Conservation (phyloP, 78 protist genomes). For the Pelomyxa schiedti region DNA sequence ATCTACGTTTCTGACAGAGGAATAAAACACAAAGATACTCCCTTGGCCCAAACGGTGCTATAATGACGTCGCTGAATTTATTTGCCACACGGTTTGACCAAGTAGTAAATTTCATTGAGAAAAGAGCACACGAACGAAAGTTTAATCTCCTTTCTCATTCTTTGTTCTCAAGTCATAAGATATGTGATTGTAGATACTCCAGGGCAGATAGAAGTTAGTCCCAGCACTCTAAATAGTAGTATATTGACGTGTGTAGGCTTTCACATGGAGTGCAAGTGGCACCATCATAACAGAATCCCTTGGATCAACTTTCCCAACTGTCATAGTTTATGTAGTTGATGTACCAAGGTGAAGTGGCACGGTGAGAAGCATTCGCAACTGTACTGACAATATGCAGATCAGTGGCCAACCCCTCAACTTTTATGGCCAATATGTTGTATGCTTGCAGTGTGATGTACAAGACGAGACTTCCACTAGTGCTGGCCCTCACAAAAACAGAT, state of each 20-base stretch:
- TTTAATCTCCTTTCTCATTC: constrained; percentile 4
- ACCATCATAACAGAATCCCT: constrained; percentile 80
- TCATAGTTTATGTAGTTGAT: constrained; percentile 84
- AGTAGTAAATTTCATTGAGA: constrained; percentile 69
- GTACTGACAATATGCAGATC: too few species aligned
- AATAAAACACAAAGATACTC: constrained; percentile 19
- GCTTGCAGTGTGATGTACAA: constrained; percentile 89
- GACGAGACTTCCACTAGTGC: constrained; percentile 77
- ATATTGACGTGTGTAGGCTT: constrained; percentile 22
- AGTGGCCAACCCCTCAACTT: constrained; percentile 74
- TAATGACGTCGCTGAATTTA: constrained; percentile 90
- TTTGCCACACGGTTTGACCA: constrained; percentile 88
- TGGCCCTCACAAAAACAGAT: constrained; percentile 89
- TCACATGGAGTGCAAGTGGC: constrained; percentile 97
- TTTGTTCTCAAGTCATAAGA: neutral
- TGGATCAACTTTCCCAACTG: constrained; percentile 83
- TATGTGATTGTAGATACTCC: constrained; percentile 87
- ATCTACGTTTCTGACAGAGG: neutral
- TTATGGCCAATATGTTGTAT: constrained; percentile 96
- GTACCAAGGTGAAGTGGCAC: too few species aligned
- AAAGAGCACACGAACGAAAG: constrained; percentile 41
- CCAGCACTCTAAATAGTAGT: too few species aligned
- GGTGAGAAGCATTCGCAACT: too few species aligned
- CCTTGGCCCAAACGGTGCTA: constrained; percentile 98
- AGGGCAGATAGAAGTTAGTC: constrained; percentile 93